phyloP scores from a whole-genome alignment of 495 filamentous ascomycete species.

The Penicillium subrubescens region DNA sequence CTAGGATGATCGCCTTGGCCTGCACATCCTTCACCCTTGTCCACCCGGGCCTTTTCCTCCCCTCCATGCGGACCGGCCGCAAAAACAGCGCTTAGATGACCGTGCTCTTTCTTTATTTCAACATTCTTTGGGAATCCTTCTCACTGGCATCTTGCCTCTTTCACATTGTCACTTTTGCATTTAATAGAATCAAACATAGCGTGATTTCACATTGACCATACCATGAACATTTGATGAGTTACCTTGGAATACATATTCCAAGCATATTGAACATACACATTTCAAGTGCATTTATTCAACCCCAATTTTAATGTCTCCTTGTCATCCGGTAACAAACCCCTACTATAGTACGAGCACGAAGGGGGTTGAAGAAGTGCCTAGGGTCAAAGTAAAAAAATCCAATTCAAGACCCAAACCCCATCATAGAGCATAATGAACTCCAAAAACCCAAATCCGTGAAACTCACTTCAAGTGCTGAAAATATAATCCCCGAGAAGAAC shows the following conservation, averaged over 20 bases:
- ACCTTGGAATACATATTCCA: background rate
- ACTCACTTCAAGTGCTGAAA: background rate
- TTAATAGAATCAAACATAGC: conserved; percentile 4
- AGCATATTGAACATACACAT: background rate
- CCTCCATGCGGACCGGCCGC: conserved; percentile 39
- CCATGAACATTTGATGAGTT: background rate
- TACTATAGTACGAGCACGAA: background rate
- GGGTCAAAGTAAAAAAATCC: background rate
- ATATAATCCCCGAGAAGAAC: background rate
- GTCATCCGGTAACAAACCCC: background rate
- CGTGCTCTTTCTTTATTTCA: background rate
- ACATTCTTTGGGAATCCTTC: background rate
- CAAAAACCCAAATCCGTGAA: conserved; percentile 7
- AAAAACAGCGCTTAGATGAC: conserved; percentile 25
- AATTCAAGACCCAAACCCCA: background rate
- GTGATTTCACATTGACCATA: background rate
- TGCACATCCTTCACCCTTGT: conserved; percentile 47
- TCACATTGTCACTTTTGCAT: background rate
- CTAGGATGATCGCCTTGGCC: conserved; percentile 55
- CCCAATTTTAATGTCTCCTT: background rate
- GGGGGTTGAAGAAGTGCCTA: background rate
- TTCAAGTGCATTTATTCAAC: background rate
- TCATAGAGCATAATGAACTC: background rate
- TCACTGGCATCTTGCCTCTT: background rate
- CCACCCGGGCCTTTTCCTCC: conserved; percentile 54